A percentile compares a stretch with the other conserved stretches of the same genome.
phyloP scores from a whole-genome alignment of 2,329 filamentous ascomycete species.

The Leptographium radiaticola region DNA sequence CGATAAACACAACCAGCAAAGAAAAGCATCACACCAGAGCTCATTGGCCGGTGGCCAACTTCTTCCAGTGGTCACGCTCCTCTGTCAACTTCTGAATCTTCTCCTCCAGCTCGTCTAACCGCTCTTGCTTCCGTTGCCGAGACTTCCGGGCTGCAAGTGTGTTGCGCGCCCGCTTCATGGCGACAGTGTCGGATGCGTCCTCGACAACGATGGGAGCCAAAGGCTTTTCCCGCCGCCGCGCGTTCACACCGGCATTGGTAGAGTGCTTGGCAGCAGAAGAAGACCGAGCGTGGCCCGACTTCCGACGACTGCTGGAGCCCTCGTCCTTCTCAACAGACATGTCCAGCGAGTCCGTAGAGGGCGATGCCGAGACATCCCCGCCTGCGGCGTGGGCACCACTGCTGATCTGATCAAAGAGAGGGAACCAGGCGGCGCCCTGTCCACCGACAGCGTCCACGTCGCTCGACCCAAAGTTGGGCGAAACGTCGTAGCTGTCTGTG shows the following conservation, averaged over 20 bases:
- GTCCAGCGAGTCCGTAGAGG: constrained; percentile 16
- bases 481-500: constrained; percentile 62
- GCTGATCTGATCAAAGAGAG: constrained; percentile 52
- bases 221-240: constrained; percentile 69
- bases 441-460: constrained; percentile 36
- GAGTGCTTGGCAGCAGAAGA: constrained; percentile 44
- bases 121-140: constrained; percentile 69
- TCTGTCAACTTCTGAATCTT: constrained; percentile 57
- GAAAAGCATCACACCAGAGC: constrained; percentile 12
- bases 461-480: constrained; percentile 56
- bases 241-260: constrained; percentile 53
- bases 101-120: constrained; percentile 61
- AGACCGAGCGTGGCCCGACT: constrained; percentile 30
- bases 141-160: constrained; percentile 90
- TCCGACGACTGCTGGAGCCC: constrained; percentile 28
- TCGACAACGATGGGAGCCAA: constrained; percentile 65
- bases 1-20: neutral
- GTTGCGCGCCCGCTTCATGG: constrained; percentile 87
- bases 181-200: constrained; percentile 60
- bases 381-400: constrained; percentile 3
- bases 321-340: constrained; percentile 26
- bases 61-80: constrained; percentile 55
- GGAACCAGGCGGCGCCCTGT: constrained; percentile 50
- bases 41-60: constrained; percentile 30
- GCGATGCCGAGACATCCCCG: constrained; percentile 25